Base-by-base conservation (phyloP, 768 basidiomycete genomes). In the Paxillus ammoniavirescens region DNA sequence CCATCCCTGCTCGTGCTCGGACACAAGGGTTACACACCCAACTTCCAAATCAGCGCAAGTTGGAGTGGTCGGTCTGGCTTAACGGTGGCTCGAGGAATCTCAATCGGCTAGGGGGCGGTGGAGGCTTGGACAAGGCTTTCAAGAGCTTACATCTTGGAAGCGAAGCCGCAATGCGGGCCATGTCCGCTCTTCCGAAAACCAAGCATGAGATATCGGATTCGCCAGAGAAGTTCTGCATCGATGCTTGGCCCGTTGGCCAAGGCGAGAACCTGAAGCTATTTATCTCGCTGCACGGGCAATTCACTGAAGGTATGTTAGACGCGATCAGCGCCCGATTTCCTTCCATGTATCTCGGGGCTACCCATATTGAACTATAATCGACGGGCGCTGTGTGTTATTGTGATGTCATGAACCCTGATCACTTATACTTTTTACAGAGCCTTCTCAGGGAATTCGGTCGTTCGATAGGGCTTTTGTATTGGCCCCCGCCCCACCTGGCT, bases 381-480 rank as follows among this genome's bases (percentile, higher is more conserved):
- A 30, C 49, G 52, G 58, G 17, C 37, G 53, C 46, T 37, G 33
- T 40, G 23, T 13, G 17, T 36, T 52, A 21, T 49, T 26, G 44
- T 61, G 59, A 62, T 56, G 51, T 59, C 50, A 60, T 56, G 35
- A 21, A 9, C 56, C 33, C 65, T 69, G 33, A 71, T 56, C 49
- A 54, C 17, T 40, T 36, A 28, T 59, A 35, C 54, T 54, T 57
- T 45, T 54, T 36, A 2, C 59, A 90, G 87, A 81, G 59, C 86
- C 87, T 26, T 76, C 83, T 8, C 82, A 83, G 50, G 94, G 93
- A 10, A 73, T 93, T 21, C 83, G 96, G 43, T 96, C 94, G 18
- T 99, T 99, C 71, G 93, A 97, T 67, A 81, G 97, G 53, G 86
- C 91, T 0, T 95, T 98, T 65, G 80, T 98, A 50, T 75, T 99